Evolutionary conservation across 495 filamentous ascomycete genomes (phyloP), one percentile per base, ranked within the genome.

Genomic region (Aspergillus cristatus): DNA sequence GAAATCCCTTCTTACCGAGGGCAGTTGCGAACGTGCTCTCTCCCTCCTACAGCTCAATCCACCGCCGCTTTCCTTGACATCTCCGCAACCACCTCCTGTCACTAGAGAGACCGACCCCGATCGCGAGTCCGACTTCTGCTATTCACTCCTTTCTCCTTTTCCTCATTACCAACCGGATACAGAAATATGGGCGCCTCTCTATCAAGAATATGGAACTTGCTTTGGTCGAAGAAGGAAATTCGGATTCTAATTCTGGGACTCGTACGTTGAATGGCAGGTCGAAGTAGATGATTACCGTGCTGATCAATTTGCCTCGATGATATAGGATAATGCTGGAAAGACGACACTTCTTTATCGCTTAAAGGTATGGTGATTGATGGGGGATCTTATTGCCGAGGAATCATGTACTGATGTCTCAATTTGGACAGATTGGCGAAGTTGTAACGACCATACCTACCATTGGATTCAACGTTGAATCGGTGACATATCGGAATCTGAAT

Each of bases 391-490:
- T 31, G 18, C 41, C 38, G 25, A 42, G 25, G 36, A 26, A 24
- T 17, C 8, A 15, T 41, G 25, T 34, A 32, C 46, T 65, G 17
- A 32, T 29, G n/a, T 18, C 28, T n/a, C 0, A 32, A 11, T 31
- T 18, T 51, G 32, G 30, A 34, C 56, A 95, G 86, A 94, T 98
- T 53, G 91, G 91, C 45, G 93, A 98, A 62, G 91, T 97, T 32
- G 91, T 98, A 49, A 95, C 91, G 28, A 98, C 91, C 41, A 95
- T 97, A 71, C 91, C 91, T 7, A 98, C 91, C 34, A 97, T 98
- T 61, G 91, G 91, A 35, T 98, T 98, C 71, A 98, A 98, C 59
- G 90, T 98, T 50, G 91, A 98, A 64, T 93, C 86, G 16, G 91
- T 98, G 36, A 86, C 86, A 46, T 97, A 97, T 70, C 84, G 86